Evolutionary conservation across 306 rosid genomes (phyloP), one percentile per base, ranked within the genome.

Genomic region (Glycine soja): DNA sequence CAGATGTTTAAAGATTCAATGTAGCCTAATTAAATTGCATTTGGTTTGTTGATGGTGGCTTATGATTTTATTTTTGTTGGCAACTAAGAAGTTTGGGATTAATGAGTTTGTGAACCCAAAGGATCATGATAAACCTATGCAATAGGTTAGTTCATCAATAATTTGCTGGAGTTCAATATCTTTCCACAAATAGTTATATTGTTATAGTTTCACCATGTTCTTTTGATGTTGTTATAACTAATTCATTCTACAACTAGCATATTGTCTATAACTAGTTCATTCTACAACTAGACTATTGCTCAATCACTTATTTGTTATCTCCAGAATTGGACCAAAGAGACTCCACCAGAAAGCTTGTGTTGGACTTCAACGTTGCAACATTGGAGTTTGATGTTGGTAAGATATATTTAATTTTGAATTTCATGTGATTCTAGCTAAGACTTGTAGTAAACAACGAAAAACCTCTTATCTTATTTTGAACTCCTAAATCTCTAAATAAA

Each of bases 311-410:
- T 10, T 47, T 80, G 32, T 71, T 16, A 58, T 62, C 52, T 87
- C 36, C 84, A 95, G 99, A 95, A 93, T 70, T 97, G 99, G 58
- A 93, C 95, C 70, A 95, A 91, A n/a, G n/a, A 82, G 99, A 95
- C 72, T 90, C 96, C 30, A 90, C 93, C 92, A 84, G 86, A 69
- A 95, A 95, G 97, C 99, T 95, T 75, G 82, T 95, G 69, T 70
- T 95, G 19, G 99, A 95, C 88, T 89, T 95, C 90, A 95, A 95
- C 87, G 79, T 71, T 63, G 88, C 88, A 19, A 90, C 86, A 68
- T 87, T 95, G 92, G 99, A 95, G 89, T 80, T 85, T 70, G 98
- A 93, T 87, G 98, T 95, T 88, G 99, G 98, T 95, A 83, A 88
- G 97, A 84, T 58, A 64, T 72, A 6, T 79, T 58, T 13, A 8